Evolutionary conservation across 306 rosid genomes (phyloP), one percentile per base, ranked within the genome.

Genomic region (Cucumis hystrix): DNA sequence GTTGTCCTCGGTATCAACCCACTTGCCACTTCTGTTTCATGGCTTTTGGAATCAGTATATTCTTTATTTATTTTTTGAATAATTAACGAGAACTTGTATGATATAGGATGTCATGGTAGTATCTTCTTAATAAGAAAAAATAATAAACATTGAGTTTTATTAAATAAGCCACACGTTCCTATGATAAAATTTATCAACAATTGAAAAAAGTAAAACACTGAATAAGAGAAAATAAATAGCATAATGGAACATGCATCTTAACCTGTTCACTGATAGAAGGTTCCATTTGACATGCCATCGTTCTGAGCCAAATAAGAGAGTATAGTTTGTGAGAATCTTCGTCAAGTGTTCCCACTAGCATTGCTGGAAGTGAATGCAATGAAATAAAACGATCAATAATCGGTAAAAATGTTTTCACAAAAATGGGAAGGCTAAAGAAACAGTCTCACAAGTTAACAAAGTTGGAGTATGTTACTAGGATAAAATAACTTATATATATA

Each of bases 201-300:
- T 23, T 47, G 40, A 70, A 45, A 6, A 25, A 47, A 7, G 18
- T 14, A 6, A 71, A 49, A 69, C 8, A 28, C 20, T 43, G 39
- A 11, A 43, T 18, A 77, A 77, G 74, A 63, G 33, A 17, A 30
- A 14, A 45, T 1, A 64, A 28, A 39, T 28, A 77, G n/a, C 8
- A 10, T 45, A 63, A 47, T 25, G 76, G 37, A 56, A 76, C 77
- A 83, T 72, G 69, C 18, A 37, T 47, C 70, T 78, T 72, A 67
- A 92, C 99, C 97, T 89, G 95, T 86, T 90, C 97, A 72, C 84
- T 74, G 75, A 78, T 72, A 37, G 91, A 88, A 78, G 88, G 91
- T 85, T 88, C 93, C 99, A 95, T 95, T 87, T 95, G 99, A 81
- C 99, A 91, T 59, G 99, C 87, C 84, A 95, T 82, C 35, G 98